Evolutionary conservation across 768 basidiomycete species (phyloP), one percentile per base, ranked within the genome.

Genomic region (Mycena albidolilacea): DNA sequence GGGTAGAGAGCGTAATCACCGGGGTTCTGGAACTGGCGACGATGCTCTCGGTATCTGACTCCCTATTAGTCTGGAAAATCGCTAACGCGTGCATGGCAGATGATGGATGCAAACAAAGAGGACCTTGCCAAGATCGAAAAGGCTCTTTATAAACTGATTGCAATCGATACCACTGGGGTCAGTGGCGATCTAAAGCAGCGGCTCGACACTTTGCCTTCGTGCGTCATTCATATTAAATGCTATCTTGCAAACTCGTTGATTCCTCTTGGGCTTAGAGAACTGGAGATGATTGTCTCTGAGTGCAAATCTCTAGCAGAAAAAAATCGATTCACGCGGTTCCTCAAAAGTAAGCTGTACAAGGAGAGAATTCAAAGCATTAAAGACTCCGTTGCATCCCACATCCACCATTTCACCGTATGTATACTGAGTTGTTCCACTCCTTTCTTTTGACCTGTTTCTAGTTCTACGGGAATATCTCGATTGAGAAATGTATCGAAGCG

Each of bases 81-180:
- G 21, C 41, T 44, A n/a, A 61, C 41, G 21, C 15, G 23, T 30
- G 10, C 10, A n/a, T 44, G 43, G 41, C 21, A 62, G 61, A 62
- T 43, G 23, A 62, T 62, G 61, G 35, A 44, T 8, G 43, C 61
- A 15, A 62, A 62, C 43, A 62, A 62, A n/a, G 44, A 62, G 19
- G 61, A 62, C 43, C 61, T 62, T 48, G 11, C 61, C 21, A 62
- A 62, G n/a, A 43, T 62, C 43, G 44, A 44, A 23, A n/a, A 46
- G 41, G 6, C 60, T 1, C 60, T 61, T 4, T 14, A 61, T 19
- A 61, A 61, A 43, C 8, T 61, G 37, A 61, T 44, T 23, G n/a
- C 14, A 10, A 61, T 61, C 41, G n/a, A 37, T 44, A 44, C 60
- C 30, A 5, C 43, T 2, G 21, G 61, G 4, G 44, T 23, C 9